phyloP scores from a whole-genome alignment of 75 land plant species.

The Sequoia sempervirens region DNA sequence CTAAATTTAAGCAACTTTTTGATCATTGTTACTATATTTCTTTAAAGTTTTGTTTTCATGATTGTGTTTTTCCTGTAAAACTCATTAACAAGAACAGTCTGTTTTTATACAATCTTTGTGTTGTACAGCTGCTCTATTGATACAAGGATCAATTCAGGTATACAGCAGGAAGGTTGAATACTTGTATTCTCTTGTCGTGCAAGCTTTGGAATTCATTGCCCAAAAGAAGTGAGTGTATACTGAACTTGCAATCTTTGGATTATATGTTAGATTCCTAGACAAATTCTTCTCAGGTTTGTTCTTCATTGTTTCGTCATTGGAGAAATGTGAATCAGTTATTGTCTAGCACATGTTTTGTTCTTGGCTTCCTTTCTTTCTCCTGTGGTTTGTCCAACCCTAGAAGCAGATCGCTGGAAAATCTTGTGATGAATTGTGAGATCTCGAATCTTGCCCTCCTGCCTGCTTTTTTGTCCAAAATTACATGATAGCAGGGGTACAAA shows the following conservation, averaged over 20 bases:
- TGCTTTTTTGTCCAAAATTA: no score
- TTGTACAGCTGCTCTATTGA: slow-evolving; percentile 77
- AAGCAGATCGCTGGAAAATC: no score
- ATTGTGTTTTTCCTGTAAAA: slow-evolving; percentile 5
- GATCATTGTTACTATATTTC: not conserved
- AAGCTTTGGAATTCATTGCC: slow-evolving; percentile 72
- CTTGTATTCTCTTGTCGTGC: slow-evolving; percentile 75
- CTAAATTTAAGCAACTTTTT: not conserved
- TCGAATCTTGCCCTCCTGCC: no score
- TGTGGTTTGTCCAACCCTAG: not conserved
- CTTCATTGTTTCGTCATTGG: not conserved
- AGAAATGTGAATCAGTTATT: not conserved
- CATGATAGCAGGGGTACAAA: no score
- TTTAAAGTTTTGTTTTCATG: not conserved
- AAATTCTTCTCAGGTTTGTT: not conserved
- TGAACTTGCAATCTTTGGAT: not conserved
- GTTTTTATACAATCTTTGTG: slow-evolving; percentile 12
- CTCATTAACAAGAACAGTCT: not conserved
- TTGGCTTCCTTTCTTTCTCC: not conserved
- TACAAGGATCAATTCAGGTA: slow-evolving; percentile 90
- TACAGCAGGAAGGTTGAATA: slow-evolving; percentile 95
- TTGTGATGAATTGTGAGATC: no score
- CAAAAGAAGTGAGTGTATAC: slow-evolving; percentile 57
- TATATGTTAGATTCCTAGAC: not conserved
- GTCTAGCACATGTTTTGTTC: not conserved